Evolutionary conservation across 768 basidiomycete species (phyloP).

Genomic region (Agaricus blazei): DNA sequence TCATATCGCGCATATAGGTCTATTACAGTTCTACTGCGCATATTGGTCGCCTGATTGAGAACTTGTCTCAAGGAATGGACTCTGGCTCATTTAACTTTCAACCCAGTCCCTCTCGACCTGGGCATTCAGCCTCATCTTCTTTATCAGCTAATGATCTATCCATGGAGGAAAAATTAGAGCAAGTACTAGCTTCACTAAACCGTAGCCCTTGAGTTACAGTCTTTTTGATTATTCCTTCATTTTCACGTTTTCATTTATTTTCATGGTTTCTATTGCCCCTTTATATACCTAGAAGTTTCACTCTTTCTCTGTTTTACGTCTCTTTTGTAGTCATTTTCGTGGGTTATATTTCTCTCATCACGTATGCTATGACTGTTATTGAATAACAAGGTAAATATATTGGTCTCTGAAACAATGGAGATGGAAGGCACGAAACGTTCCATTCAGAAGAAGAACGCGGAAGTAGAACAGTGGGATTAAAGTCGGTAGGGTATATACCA

Average conservation of each 20-base stretch:
- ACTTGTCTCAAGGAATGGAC: constrained; percentile 75
- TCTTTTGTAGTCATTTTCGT: background rate
- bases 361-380: constrained; percentile 7
- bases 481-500: background rate
- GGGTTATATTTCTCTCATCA: constrained; percentile 6
- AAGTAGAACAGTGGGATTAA: background rate
- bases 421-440: background rate
- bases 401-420: background rate
- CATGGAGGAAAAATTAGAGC: constrained; percentile 72
- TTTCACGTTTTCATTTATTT: constrained; percentile 15
- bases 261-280: background rate
- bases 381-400: constrained; percentile 4
- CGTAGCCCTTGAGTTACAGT: constrained; percentile 18
- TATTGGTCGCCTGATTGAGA: constrained; percentile 81
- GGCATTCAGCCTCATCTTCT: constrained; percentile 60
- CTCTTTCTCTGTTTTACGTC: background rate
- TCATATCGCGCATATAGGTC: constrained; percentile 38
- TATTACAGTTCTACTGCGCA: constrained; percentile 73
- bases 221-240: constrained; percentile 19
- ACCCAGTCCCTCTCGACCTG: constrained; percentile 30
- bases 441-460: background rate
- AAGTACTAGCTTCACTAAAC: constrained; percentile 54
- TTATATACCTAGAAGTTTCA: constrained; percentile 13
- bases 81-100: constrained; percentile 79
- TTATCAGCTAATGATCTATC: constrained; percentile 63